Base-by-base conservation (phyloP, 345 rosid species). In the Crucihimalaya himalaica region DNA sequence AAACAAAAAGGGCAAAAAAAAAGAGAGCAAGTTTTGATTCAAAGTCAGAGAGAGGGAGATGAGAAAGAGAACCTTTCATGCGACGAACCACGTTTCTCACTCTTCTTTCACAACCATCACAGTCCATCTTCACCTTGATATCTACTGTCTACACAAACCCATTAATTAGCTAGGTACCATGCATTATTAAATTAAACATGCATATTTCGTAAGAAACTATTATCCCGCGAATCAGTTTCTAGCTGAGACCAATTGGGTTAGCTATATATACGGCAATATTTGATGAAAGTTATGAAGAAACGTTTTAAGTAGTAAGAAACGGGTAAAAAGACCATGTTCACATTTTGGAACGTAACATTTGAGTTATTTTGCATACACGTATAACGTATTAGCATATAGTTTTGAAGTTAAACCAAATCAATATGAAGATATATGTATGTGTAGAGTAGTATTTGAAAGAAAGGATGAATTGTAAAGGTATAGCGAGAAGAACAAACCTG, bases 71-170 rank as follows among this genome's bases (percentile, higher is more conserved):
- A 93, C 98, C 98, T 93, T 81, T 91, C 85, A 89, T 88, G 78
- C 82, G 52, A 73, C 80, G 79, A 68, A 89, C 92, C 77, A 88
- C 89, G 77, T 85, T 81, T 81, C 78, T 83, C 1, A 93, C 96
- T 81, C 91, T 83, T 78, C 98, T 89, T 81, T 93, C 97, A 50
- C 98, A 91, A 67, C 98, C 98, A 81, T 91, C 98, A 58, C 98
- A 91, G 82, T 93, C 98, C 97, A 93, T 93, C 75, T 91, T 93
- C 40, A 93, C 98, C 80, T 87, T 93, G 82, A 93, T 93, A 80
- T 93, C 98, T 52, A 93, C 97, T 15, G 97, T 93, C 97, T 93
- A 84, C 56, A 64, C 43, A 60, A 55, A 55, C n/a, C 12, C 59
- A 55, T 15, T 15, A 21, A 13, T 42, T 59, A 37, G 5, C 0